Percentiles rank a stretch among this genome's conserved stretches.
Conservation (phyloP, 768 basidiomycete species). For the Pleurotus salmoneostramineus region DNA sequence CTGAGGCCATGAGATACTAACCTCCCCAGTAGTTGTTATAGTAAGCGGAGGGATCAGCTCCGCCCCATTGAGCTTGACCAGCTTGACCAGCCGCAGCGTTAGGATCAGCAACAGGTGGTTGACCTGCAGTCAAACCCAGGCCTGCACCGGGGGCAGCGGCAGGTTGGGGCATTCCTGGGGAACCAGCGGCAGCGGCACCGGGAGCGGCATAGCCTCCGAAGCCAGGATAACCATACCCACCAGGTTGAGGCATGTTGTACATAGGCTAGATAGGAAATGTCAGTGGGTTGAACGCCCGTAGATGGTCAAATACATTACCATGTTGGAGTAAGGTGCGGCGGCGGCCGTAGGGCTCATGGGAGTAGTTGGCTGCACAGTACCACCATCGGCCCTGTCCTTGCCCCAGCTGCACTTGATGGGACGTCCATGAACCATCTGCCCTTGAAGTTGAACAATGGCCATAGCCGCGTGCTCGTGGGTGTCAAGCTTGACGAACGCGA, state of each 20-base stretch:
- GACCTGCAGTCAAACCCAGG: slow-evolving; percentile 51
- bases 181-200: slow-evolving; percentile 44
- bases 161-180: slow-evolving; percentile 57
- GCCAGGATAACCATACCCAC: slow-evolving; percentile 73
- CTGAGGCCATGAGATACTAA: slow-evolving; percentile 28
- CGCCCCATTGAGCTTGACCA: slow-evolving; percentile 75
- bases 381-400: slow-evolving; percentile 85
- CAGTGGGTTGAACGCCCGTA: neutral
- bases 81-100: slow-evolving; percentile 52
- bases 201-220: slow-evolving; percentile 68
- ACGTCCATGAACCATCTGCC: slow-evolving; percentile 94
- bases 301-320: slow-evolving; percentile 49
- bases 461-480: slow-evolving; percentile 98
- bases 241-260: slow-evolving; percentile 88
- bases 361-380: slow-evolving; percentile 43
- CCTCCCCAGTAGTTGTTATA: slow-evolving; percentile 86
- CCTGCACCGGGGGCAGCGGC: slow-evolving; percentile 49
- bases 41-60: slow-evolving; percentile 68
- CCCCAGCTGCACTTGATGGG: slow-evolving; percentile 99
- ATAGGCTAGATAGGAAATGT: slow-evolving; percentile 52
- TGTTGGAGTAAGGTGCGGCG: slow-evolving; percentile 67
- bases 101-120: slow-evolving; percentile 53
- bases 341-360: slow-evolving; percentile 61
- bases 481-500: slow-evolving; percentile 98
- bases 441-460: slow-evolving; percentile 96